A percentile compares a stretch with the other conserved stretches of the same genome.
Evolutionary conservation across 371 early-diverging fungal species (phyloP).

Genomic region (Apophysomyces trapeziformis): DNA sequence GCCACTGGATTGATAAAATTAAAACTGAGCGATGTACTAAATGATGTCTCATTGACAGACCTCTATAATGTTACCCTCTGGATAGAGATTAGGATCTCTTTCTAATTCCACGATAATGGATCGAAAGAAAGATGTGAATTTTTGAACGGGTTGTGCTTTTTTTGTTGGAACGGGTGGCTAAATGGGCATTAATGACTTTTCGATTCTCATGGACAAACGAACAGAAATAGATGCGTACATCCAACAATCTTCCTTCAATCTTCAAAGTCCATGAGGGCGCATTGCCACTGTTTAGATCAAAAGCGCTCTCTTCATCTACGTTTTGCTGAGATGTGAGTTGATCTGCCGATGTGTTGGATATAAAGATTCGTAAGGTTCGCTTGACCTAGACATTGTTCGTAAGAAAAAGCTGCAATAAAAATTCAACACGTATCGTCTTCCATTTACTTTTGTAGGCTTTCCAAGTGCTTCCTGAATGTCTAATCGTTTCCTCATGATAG

Average conservation of each 20-base stretch:
- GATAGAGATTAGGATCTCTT: constrained; percentile 76
- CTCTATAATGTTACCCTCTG: constrained; percentile 76
- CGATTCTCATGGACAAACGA: background rate
- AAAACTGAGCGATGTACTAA: background rate
- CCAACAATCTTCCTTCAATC: constrained; percentile 89
- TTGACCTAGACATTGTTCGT: constrained; percentile 53
- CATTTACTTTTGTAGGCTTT: constrained; percentile 69
- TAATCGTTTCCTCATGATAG: constrained; percentile 86
- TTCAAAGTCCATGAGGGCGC: constrained; percentile 92
- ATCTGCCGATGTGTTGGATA: constrained; percentile 85
- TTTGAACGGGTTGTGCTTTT: constrained; percentile 65
- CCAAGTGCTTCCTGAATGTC: constrained; percentile 87
- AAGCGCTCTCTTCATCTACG: constrained; percentile 54
- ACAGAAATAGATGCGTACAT: constrained; percentile 36
- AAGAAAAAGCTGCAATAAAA: constrained; percentile 4
- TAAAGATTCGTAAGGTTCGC: constrained; percentile 85
- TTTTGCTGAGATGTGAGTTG: constrained; percentile 47
- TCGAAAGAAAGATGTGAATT: constrained; percentile 86
- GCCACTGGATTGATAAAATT: constrained; percentile 57
- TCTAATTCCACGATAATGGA: constrained; percentile 84
- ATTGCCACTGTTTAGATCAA: constrained; percentile 56
- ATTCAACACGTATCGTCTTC: constrained; percentile 3
- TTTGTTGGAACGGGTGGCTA: constrained; percentile 60
- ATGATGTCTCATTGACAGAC: constrained; percentile 27
- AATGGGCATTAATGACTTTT: background rate